These are phyloP conservation scores for Globisporangium takayamanum DNA, from an alignment of 352 stramenopile species.

Conservation along the genomic window DNA sequence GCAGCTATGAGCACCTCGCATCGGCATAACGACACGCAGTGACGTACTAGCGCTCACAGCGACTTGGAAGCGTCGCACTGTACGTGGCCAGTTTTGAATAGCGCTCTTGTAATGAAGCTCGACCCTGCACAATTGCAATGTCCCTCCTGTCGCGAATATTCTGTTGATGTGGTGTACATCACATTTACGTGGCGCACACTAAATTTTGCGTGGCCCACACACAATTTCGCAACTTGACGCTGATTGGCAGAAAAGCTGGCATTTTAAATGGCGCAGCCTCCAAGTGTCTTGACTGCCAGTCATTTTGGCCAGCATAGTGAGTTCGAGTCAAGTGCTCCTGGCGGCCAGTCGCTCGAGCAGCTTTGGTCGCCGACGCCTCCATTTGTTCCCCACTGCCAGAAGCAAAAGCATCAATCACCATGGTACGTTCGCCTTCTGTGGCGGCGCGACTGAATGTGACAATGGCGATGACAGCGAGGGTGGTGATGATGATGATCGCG, in stretches of 20 bases:
- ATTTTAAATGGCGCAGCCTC: constrained; percentile 28
- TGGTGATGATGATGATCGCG: background rate
- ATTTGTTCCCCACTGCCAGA: constrained; percentile 76
- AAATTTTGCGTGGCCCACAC: background rate
- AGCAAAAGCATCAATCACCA: constrained; percentile 85
- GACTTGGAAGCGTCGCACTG: background rate
- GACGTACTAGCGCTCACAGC: too few relatives aligned
- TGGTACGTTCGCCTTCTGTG: constrained; percentile 37
- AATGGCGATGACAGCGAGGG: background rate
- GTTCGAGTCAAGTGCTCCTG: constrained; percentile 40
- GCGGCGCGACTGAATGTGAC: background rate
- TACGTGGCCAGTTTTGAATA: background rate
- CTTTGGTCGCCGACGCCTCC: constrained; percentile 25
- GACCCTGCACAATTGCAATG: background rate
- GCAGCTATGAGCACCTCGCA: too few relatives aligned
- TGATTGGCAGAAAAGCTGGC: background rate
- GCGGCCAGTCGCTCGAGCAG: constrained; percentile 22
- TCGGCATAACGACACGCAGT: too few relatives aligned
- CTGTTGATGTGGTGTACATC: background rate
- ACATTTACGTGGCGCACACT: background rate
- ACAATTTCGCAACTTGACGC: background rate
- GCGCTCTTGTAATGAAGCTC: background rate
- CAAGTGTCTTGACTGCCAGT: constrained; percentile 69
- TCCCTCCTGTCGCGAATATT: background rate
- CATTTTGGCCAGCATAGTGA: constrained; percentile 66